Conservation (phyloP, 805 yeast genomes). For the Kregervanrija fluxuum region DNA sequence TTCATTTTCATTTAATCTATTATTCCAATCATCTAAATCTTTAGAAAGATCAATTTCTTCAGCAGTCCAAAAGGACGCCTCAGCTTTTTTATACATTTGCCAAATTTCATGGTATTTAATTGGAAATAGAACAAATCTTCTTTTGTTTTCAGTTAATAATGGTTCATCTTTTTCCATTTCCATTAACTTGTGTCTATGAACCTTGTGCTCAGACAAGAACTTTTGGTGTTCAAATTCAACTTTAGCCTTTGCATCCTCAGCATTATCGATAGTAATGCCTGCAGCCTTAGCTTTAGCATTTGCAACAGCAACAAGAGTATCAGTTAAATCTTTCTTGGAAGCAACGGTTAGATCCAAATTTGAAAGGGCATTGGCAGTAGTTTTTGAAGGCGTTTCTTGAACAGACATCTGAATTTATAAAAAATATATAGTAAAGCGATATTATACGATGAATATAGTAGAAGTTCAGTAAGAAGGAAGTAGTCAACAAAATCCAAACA, state of each 20-base stretch:
- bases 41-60: conserved; percentile 96
- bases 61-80: conserved; percentile 99
- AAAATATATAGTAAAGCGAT: no score
- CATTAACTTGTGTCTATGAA: conserved; percentile 67
- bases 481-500: not conserved
- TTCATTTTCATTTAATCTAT: conserved; percentile 82
- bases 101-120: conserved; percentile 95
- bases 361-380: conserved; percentile 49
- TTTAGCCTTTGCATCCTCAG: conserved; percentile 11
- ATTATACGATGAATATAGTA: no score
- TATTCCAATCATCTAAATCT: conserved; percentile 90
- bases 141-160: conserved; percentile 71
- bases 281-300: conserved; percentile 26
- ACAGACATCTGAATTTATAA: conserved; percentile 31
- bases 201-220: conserved; percentile 55
- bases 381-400: conserved; percentile 68
- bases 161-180: conserved; percentile 86
- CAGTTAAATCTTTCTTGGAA: conserved; percentile 35
- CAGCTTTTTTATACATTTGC: conserved; percentile 98
- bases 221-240: conserved; percentile 38
- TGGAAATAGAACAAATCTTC: conserved; percentile 91
- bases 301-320: conserved; percentile 34
- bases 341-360: conserved; percentile 40
- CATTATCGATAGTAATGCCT: conserved; percentile 2
- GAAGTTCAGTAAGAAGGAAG: not conserved